A percentile compares a stretch with the other conserved stretches of the same genome.
Evolutionary conservation across 2,329 filamentous ascomycete species (phyloP).

Genomic region (Trichophyton verrucosum): DNA sequence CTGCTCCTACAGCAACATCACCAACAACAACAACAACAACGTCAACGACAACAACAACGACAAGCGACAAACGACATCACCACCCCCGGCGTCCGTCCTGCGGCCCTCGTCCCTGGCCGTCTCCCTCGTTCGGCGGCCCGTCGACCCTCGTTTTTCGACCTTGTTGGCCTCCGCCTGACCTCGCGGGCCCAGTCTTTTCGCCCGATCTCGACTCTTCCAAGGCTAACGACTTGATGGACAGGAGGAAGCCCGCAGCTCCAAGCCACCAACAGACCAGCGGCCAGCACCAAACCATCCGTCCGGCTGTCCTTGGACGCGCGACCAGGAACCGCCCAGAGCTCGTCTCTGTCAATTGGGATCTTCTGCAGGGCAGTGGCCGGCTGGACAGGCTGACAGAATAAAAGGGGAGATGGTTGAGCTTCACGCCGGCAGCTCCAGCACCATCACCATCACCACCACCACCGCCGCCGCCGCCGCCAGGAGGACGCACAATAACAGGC

Average conservation of each 20-base stretch:
- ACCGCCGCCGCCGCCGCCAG: background rate
- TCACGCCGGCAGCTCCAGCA: background rate
- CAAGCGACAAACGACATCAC: no score
- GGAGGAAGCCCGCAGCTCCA: background rate
- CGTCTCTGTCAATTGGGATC: background rate
- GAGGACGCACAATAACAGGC: background rate
- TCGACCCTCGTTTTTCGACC: no score
- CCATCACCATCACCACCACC: background rate
- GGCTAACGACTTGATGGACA: slow-evolving; percentile 3
- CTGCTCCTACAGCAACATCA: no score
- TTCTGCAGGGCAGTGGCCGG: background rate
- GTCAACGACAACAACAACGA: no score
- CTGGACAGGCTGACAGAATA: background rate
- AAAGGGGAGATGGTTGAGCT: background rate
- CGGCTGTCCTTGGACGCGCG: background rate
- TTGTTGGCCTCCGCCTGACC: no score
- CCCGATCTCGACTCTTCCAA: no score
- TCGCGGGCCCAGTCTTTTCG: no score
- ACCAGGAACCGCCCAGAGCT: background rate
- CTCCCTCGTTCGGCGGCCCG: no score
- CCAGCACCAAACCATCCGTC: background rate
- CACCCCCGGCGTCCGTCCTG: no score
- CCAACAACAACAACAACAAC: no score
- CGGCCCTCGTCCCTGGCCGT: no score
- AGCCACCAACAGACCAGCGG: slow-evolving; percentile 4